Evolutionary conservation across 768 basidiomycete genomes (phyloP).

Genomic region (Termitomyces sp.): DNA sequence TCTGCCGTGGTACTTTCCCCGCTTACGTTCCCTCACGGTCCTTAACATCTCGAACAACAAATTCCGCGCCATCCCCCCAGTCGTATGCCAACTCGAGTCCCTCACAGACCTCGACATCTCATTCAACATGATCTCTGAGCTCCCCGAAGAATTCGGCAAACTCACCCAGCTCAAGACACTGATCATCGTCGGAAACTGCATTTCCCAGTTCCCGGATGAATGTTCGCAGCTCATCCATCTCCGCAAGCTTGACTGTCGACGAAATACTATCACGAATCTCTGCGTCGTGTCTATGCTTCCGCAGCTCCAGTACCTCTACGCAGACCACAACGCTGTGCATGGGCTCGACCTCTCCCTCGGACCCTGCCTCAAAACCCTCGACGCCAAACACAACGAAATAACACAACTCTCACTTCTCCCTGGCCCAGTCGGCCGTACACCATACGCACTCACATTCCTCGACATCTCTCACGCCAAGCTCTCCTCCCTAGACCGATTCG

Average conservation of each 20-base stretch:
- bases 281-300: constrained; percentile 66
- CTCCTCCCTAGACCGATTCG: constrained; percentile 72
- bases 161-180: constrained; percentile 68
- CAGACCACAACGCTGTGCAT: constrained; percentile 82
- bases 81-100: constrained; percentile 68
- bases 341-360: constrained; percentile 78
- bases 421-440: constrained; percentile 37
- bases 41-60: constrained; percentile 98
- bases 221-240: constrained; percentile 57
- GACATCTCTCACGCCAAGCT: constrained; percentile 89
- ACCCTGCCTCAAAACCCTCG: constrained; percentile 58
- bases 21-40: constrained; percentile 63
- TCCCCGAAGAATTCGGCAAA: constrained; percentile 77
- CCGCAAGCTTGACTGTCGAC: constrained; percentile 73
- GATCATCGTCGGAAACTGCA: constrained; percentile 81
- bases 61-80: constrained; percentile 70
- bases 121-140: constrained; percentile 82
- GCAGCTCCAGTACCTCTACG: constrained; percentile 59
- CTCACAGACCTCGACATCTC: constrained; percentile 89
- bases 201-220: constrained; percentile 66
- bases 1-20: constrained; percentile 82
- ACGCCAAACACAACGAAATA: constrained; percentile 87
- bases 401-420: constrained; percentile 67
- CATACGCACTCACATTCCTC: constrained; percentile 66
- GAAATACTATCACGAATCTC: constrained; percentile 82